phyloP scores from a whole-genome alignment of 2,329 filamentous ascomycete genomes.

The Ophiostoma triangulosporum region DNA sequence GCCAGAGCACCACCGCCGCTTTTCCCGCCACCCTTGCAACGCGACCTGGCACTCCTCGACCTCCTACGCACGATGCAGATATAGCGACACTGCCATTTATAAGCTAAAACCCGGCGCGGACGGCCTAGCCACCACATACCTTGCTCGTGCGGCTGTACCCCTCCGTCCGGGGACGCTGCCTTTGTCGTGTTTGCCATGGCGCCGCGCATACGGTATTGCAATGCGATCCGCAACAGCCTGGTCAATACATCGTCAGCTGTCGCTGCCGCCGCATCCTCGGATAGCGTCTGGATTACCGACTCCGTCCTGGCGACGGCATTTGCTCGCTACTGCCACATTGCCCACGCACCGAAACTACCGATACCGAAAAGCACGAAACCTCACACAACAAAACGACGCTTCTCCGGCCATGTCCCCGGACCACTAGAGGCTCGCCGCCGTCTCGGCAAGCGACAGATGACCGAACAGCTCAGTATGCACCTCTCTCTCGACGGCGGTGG shows the following conservation, averaged over 20 bases:
- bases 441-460: constrained; percentile 40
- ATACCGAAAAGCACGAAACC: constrained; percentile 9
- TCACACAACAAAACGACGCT: constrained; percentile 18
- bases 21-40: too few species aligned
- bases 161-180: neutral
- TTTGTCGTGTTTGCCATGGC: constrained; percentile 13
- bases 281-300: constrained; percentile 47
- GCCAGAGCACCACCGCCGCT: neutral
- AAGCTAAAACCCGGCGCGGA: neutral
- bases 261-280: constrained; percentile 12
- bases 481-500: constrained; percentile 11
- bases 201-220: constrained; percentile 7
- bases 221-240: constrained; percentile 1
- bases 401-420: constrained; percentile 31
- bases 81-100: neutral
- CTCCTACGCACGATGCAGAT: neutral
- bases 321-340: constrained; percentile 26
- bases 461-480: constrained; percentile 31
- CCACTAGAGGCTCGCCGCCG: constrained; percentile 42
- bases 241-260: neutral
- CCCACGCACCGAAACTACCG: neutral
- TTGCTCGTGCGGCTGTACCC: neutral
- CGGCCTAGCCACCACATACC: neutral
- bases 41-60: too few species aligned
- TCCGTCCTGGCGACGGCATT: constrained; percentile 37